Conservation (phyloP, 2,329 filamentous ascomycete genomes). For the Celoporthe dispersa region DNA sequence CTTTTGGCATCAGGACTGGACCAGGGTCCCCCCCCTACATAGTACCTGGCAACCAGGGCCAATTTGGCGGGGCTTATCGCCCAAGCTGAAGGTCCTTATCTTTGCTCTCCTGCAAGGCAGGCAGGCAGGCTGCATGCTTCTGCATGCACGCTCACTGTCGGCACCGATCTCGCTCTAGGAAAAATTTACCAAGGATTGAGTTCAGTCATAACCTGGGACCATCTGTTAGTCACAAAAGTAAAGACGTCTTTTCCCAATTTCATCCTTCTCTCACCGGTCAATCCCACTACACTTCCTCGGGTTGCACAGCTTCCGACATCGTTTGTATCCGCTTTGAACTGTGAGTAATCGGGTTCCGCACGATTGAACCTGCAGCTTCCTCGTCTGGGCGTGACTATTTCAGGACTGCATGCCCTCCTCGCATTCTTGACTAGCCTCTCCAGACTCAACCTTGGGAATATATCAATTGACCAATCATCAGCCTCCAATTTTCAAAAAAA, state of each 20-base stretch:
- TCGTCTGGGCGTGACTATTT: not conserved
- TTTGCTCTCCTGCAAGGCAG: not conserved
- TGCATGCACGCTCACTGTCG: constrained; percentile 14
- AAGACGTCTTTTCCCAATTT: not conserved
- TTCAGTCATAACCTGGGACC: constrained; percentile 13
- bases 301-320: constrained; percentile 11
- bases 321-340: constrained; percentile 13
- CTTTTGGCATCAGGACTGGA: not conserved
- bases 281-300: constrained; percentile 6
- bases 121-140: not conserved
- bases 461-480: constrained; percentile 25
- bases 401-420: not conserved
- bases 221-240: constrained; percentile 12
- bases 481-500: constrained; percentile 3
- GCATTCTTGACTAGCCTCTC: not conserved
- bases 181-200: constrained; percentile 16
- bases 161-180: constrained; percentile 29
- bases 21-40: constrained; percentile 2
- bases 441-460: not conserved
- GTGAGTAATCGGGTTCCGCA: constrained; percentile 20
- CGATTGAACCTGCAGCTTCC: not conserved
- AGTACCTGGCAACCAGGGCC: not conserved
- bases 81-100: constrained; percentile 13
- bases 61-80: constrained; percentile 24
- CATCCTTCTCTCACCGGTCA: not conserved